Percentiles rank a stretch among this genome's conserved stretches.
These are phyloP conservation scores for Nannochloropsis salina DNA, from an alignment of 108 stramenopile genomes.

Conservation along the genomic window DNA sequence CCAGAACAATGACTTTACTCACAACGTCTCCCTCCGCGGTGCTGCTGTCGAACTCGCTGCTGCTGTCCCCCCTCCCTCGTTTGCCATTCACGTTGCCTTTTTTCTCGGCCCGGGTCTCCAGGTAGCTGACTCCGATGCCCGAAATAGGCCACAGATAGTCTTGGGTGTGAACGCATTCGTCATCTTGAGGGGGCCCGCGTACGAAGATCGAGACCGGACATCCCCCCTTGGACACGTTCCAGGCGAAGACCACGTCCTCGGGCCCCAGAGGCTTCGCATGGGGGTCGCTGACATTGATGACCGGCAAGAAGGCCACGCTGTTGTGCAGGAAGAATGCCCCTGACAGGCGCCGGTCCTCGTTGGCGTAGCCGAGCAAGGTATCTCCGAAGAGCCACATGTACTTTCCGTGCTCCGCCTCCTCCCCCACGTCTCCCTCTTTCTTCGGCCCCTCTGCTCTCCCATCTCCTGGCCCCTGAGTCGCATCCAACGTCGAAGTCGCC, in stretches of 20 bases:
- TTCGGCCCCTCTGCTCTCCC: not conserved
- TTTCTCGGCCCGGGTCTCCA: not conserved
- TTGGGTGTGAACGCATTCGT: not conserved
- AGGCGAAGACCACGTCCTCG: not conserved
- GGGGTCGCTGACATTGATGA: not conserved
- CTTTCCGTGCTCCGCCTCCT: not conserved
- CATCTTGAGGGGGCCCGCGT: not conserved
- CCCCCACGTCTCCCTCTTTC: not conserved
- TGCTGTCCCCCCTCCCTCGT: not conserved
- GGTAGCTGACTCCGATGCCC: not conserved
- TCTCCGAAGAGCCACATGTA: not conserved
- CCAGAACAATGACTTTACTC: not conserved
- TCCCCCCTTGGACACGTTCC: not conserved
- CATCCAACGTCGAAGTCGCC: no score
- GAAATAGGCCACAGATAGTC: not conserved
- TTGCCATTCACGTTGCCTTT: not conserved
- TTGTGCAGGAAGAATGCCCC: conserved; percentile 14
- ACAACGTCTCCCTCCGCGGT: not conserved
- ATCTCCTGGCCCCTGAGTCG: no score
- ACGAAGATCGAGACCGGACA: not conserved
- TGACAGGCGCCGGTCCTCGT: not conserved
- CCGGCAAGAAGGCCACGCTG: not conserved
- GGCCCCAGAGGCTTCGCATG: not conserved
- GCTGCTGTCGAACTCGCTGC: not conserved
- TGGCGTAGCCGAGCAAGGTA: not conserved